Conservation (phyloP, 148 eudicot species). For the Nyssa sinensis region DNA sequence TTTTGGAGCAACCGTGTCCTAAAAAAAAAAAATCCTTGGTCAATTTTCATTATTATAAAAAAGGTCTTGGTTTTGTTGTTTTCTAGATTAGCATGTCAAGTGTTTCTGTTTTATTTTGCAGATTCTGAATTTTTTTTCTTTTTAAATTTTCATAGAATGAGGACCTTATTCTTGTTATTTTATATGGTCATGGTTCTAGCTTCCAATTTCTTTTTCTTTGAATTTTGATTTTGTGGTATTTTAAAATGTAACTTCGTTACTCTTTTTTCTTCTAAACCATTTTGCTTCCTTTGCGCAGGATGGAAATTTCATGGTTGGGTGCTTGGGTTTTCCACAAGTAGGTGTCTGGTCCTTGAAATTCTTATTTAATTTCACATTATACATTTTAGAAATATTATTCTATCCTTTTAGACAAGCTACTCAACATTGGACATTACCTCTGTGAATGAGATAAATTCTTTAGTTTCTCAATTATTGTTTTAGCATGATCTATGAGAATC, state of each 20-base stretch:
- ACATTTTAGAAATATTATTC: background rate
- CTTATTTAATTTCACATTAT: background rate
- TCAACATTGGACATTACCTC: background rate
- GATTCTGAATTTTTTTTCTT: no score
- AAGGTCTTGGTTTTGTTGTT: no score
- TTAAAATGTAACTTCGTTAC: conserved; percentile 6
- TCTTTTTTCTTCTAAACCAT: background rate
- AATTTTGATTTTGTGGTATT: background rate
- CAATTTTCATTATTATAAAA: no score
- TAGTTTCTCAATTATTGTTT: background rate
- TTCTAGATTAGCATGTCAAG: no score
- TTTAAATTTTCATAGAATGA: background rate
- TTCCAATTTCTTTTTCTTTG: background rate
- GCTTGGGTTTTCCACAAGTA: conserved; percentile 92
- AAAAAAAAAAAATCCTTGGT: no score
- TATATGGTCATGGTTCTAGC: background rate
- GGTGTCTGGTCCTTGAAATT: conserved; percentile 17
- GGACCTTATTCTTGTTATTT: background rate
- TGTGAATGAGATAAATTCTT: background rate
- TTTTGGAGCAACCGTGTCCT: no score
- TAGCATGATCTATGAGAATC: background rate
- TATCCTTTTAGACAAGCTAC: background rate
- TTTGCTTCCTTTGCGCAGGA: conserved; percentile 55
- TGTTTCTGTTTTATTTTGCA: no score
- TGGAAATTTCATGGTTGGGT: conserved; percentile 96